Evolutionary conservation across 768 basidiomycete genomes (phyloP).

Genomic region (Mycena albidolilacea): DNA sequence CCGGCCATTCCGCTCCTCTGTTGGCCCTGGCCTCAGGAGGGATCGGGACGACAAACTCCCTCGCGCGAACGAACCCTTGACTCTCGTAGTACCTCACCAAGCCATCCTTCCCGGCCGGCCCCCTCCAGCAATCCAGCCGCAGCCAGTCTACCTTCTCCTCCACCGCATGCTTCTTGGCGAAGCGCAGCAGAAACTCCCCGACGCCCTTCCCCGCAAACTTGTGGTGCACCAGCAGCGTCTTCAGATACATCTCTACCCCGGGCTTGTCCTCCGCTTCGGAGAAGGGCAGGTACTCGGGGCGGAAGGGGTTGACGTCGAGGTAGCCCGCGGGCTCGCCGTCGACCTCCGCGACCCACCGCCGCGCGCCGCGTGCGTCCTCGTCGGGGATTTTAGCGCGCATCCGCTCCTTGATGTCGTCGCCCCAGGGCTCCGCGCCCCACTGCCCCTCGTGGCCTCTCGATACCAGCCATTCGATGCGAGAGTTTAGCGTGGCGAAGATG

Average conservation of each 20-base stretch:
- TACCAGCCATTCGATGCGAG: constrained; percentile 32
- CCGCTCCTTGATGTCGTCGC: constrained; percentile 6
- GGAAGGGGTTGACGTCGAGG: constrained; percentile 30
- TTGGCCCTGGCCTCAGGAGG: background rate
- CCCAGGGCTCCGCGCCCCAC: constrained; percentile 34
- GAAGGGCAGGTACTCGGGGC: constrained; percentile 32
- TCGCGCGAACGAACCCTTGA: constrained; percentile 26
- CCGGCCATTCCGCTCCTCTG: constrained; percentile 21
- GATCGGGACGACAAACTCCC: constrained; percentile 18
- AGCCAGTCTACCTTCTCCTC: constrained; percentile 34
- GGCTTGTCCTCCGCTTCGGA: constrained; percentile 29
- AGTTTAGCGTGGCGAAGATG: constrained; percentile 23
- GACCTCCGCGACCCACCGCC: constrained; percentile 34
- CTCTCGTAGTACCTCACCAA: constrained; percentile 33
- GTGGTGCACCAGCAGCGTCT: constrained; percentile 24
- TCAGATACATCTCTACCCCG: constrained; percentile 33
- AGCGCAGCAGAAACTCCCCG: constrained; percentile 24
- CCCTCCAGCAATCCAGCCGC: constrained; percentile 36
- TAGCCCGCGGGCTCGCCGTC: constrained; percentile 28
- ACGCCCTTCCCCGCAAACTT: constrained; percentile 28
- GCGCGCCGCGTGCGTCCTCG: constrained; percentile 16
- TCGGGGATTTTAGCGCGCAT: background rate
- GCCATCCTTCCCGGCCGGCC: constrained; percentile 33
- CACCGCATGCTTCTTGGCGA: constrained; percentile 25
- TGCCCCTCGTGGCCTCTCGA: constrained; percentile 35